A percentile compares a stretch with the other conserved stretches of the same genome.
These are phyloP conservation scores for Fusarium sp. DNA, from an alignment of 2,329 filamentous ascomycete species.

Conservation along the genomic window DNA sequence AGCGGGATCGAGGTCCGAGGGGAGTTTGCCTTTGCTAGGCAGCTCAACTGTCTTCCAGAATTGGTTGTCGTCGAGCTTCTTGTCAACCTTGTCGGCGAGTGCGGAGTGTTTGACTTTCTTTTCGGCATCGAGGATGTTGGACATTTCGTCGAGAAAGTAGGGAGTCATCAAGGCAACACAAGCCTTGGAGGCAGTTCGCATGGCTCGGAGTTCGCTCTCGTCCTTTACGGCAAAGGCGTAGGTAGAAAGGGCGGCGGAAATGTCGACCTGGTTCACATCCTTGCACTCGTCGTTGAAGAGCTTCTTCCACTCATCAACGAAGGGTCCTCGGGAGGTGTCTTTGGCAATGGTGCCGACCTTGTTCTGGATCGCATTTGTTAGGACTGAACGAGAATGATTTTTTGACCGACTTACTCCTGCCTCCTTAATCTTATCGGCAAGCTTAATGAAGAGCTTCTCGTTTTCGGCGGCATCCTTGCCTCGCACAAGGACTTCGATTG, in stretches of 20 bases:
- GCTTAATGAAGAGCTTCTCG: conserved; percentile 86
- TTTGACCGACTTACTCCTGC: conserved; percentile 74
- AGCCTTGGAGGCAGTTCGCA: conserved; percentile 93
- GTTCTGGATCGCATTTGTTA: conserved; percentile 64
- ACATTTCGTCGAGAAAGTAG: conserved; percentile 99
- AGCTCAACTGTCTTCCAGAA: conserved; percentile 87
- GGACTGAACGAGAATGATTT: conserved; percentile 2
- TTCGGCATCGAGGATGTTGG: conserved; percentile 91
- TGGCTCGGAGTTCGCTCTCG: conserved; percentile 90
- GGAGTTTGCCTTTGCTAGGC: conserved; percentile 78
- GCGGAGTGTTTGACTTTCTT: conserved; percentile 94
- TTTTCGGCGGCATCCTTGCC: conserved; percentile 94
- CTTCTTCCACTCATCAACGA: conserved; percentile 96
- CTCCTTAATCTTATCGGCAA: conserved; percentile 86
- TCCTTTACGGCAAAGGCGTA: conserved; percentile 93
- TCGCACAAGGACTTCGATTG: conserved; percentile 89
- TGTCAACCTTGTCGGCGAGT: conserved; percentile 86
- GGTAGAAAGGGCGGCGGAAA: conserved; percentile 81
- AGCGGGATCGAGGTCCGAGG: conserved; percentile 84
- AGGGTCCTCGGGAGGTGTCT: conserved; percentile 85
- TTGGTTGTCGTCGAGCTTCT: conserved; percentile 91
- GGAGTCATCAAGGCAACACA: conserved; percentile 95
- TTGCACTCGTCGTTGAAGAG: conserved; percentile 80
- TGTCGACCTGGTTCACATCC: conserved; percentile 89
- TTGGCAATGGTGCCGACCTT: conserved; percentile 90